A percentile compares a stretch with the other conserved stretches of the same genome.
phyloP scores from a whole-genome alignment of 2,329 filamentous ascomycete genomes.

The Coniella lustricola region DNA sequence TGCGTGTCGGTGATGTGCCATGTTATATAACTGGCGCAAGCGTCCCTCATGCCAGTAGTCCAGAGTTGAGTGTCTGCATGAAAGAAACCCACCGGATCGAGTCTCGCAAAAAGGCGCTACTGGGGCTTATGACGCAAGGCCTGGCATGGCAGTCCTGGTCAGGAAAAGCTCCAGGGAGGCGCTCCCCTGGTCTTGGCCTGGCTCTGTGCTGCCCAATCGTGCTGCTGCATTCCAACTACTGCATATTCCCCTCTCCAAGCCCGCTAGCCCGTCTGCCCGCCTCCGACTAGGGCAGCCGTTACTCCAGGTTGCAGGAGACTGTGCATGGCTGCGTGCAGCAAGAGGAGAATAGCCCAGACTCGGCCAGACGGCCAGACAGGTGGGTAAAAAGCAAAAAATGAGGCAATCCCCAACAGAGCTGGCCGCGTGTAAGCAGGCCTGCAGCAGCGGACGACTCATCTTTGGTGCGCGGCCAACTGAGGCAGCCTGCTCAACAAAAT shows the following conservation, averaged over 20 bases:
- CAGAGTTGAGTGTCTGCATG: neutral
- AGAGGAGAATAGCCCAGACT: neutral
- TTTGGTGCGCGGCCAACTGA: too few species aligned
- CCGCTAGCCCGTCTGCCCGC: too few species aligned
- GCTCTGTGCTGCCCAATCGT: neutral
- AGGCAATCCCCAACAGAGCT: neutral
- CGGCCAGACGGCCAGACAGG: neutral
- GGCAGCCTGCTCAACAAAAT: conserved; percentile 3
- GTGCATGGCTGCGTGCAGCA: neutral
- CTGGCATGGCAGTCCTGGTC: neutral
- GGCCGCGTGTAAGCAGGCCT: conserved; percentile 11
- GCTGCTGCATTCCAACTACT: neutral
- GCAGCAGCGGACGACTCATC: neutral
- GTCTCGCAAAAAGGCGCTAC: neutral
- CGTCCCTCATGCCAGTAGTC: neutral
- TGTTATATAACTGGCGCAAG: too few species aligned
- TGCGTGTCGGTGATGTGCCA: too few species aligned
- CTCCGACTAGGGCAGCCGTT: neutral
- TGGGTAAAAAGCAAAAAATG: neutral
- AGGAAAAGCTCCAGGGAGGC: neutral
- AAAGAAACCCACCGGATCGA: neutral
- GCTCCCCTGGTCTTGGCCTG: neutral
- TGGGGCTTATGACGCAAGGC: neutral
- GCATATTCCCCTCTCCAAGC: neutral
- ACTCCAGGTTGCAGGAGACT: neutral